Evolutionary conservation across 1,139 yeast genomes (phyloP).

Genomic region (Magnusiomyces fungicola): DNA sequence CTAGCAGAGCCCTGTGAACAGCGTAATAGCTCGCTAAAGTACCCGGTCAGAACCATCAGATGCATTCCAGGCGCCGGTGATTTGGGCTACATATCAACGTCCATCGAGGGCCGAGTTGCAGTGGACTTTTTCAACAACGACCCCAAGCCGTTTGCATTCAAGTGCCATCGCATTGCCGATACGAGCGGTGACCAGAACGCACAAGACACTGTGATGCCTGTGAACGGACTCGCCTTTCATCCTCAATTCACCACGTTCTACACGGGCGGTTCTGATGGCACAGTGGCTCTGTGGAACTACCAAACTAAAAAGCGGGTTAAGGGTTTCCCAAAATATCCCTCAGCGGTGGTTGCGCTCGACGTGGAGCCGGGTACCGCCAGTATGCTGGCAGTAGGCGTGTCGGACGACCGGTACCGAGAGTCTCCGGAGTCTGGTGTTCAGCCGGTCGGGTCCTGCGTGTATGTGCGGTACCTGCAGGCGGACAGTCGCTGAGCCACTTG

Average conservation of each 20-base stretch:
- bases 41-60: constrained; percentile 57
- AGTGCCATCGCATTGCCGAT: constrained; percentile 60
- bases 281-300: constrained; percentile 73
- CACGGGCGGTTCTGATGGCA: constrained; percentile 77
- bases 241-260: constrained; percentile 44
- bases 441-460: constrained; percentile 18
- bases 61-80: constrained; percentile 45
- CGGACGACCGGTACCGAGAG: constrained; percentile 26
- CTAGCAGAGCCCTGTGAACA: constrained; percentile 41
- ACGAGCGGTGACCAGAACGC: constrained; percentile 32
- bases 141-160: constrained; percentile 62
- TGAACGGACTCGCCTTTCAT: constrained; percentile 58
- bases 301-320: constrained; percentile 52
- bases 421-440: constrained; percentile 21
- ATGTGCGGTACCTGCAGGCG: constrained; percentile 16
- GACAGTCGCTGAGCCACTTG: too few relatives aligned
- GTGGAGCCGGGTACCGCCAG: constrained; percentile 29
- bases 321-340: constrained; percentile 48
- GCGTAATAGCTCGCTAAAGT: constrained; percentile 65
- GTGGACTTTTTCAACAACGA: constrained; percentile 61
- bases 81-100: constrained; percentile 67
- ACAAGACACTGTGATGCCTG: constrained; percentile 65
- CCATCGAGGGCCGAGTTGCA: constrained; percentile 82
- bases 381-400: constrained; percentile 46
- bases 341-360: constrained; percentile 46